These are phyloP conservation scores for Catharanthus roseus DNA, from an alignment of 257 asterid genomes.

Conservation along the genomic window DNA sequence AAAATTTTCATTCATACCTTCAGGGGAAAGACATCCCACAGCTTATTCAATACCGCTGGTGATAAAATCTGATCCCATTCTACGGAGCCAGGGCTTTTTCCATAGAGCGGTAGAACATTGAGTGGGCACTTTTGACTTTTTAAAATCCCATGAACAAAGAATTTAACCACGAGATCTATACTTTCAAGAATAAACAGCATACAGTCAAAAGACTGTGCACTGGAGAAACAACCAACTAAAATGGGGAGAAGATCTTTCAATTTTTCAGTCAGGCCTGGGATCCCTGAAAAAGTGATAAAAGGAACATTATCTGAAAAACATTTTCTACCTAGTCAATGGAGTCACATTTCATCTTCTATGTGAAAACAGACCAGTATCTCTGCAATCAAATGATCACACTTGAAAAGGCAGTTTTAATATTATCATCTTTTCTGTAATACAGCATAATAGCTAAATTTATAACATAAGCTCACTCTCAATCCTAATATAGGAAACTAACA, in stretches of 20 bases:
- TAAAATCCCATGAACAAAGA: constrained; percentile 31
- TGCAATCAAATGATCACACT: neutral
- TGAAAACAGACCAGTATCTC: neutral
- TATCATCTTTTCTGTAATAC: neutral
- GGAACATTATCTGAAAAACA: constrained; percentile 1
- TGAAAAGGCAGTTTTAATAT: neutral
- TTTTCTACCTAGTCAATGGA: constrained; percentile 8
- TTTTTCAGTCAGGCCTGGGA: constrained; percentile 41
- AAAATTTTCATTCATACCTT: constrained; percentile 40
- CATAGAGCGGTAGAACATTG: constrained; percentile 17
- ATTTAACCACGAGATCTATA: constrained; percentile 53
- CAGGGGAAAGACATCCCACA: constrained; percentile 83
- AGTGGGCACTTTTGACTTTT: constrained; percentile 29
- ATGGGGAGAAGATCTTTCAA: constrained; percentile 64
- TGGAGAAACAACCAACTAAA: constrained; percentile 65
- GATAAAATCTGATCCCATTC: constrained; percentile 34
- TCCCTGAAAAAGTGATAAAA: constrained; percentile 38
- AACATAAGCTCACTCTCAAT: neutral
- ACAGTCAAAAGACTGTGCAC: constrained; percentile 65
- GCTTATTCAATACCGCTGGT: constrained; percentile 44
- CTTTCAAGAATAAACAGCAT: constrained; percentile 73
- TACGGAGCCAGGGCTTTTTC: constrained; percentile 27
- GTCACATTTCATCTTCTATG: neutral
- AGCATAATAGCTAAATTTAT: neutral
- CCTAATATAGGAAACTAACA: neutral